These are phyloP conservation scores for Penicillium bialowiezense DNA, from an alignment of 495 filamentous ascomycete genomes.

Conservation along the genomic window DNA sequence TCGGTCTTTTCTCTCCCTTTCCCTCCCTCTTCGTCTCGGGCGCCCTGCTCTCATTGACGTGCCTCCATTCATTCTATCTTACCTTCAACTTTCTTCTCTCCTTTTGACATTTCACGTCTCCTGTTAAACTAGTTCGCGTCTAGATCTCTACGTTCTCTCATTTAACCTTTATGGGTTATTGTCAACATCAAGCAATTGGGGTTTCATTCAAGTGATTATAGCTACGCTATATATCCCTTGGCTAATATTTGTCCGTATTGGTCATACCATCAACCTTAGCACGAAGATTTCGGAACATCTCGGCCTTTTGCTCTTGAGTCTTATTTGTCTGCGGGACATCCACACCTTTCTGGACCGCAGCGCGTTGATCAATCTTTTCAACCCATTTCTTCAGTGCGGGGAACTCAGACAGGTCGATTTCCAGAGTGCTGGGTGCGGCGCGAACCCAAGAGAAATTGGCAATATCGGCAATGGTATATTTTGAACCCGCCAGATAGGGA, in stretches of 20 bases:
- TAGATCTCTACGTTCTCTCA: too few species aligned
- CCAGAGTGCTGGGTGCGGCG: conserved; percentile 15
- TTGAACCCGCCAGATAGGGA: conserved; percentile 38
- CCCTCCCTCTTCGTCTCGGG: too few species aligned
- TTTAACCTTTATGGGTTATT: too few species aligned
- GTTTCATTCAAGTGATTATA: neutral
- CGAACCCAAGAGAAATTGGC: conserved; percentile 37
- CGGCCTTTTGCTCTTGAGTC: conserved; percentile 27
- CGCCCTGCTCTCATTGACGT: too few species aligned
- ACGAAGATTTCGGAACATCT: conserved; percentile 25
- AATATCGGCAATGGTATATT: conserved; percentile 44
- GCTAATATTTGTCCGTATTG: conserved; percentile 32
- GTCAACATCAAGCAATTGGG: too few species aligned
- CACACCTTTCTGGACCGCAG: conserved; percentile 30
- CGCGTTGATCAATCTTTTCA: conserved; percentile 27
- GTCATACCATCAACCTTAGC: conserved; percentile 27
- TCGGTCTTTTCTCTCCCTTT: too few species aligned
- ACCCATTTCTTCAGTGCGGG: conserved; percentile 33
- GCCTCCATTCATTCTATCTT: too few species aligned
- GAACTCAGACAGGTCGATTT: conserved; percentile 36
- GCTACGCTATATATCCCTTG: too few species aligned
- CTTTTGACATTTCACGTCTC: too few species aligned
- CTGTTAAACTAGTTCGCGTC: too few species aligned
- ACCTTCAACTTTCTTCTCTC: too few species aligned
- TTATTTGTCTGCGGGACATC: conserved; percentile 19